Evolutionary conservation across 768 basidiomycete genomes (phyloP).

Genomic region (Leccinum longicurvipes): DNA sequence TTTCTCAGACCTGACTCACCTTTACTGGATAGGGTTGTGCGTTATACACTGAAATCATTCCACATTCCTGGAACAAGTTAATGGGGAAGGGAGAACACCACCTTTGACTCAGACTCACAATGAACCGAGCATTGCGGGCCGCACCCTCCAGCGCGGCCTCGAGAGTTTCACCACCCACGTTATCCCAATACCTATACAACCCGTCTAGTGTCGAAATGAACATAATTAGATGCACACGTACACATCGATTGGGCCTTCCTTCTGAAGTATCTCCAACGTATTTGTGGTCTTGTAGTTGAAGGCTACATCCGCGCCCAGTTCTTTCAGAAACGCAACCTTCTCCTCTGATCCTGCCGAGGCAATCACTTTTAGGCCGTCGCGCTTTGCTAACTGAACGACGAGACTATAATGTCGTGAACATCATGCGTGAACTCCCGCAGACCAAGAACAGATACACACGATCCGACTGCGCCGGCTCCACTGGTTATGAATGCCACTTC

Average conservation of each 20-base stretch:
- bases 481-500: slow-evolving; percentile 47
- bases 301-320: slow-evolving; percentile 59
- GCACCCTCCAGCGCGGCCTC: slow-evolving; percentile 52
- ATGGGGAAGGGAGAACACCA: not conserved
- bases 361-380: slow-evolving; percentile 59
- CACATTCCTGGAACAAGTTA: slow-evolving; percentile 30
- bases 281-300: slow-evolving; percentile 71
- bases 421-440: slow-evolving; percentile 3
- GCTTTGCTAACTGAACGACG: slow-evolving; percentile 49
- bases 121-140: slow-evolving; percentile 44
- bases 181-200: slow-evolving; percentile 13
- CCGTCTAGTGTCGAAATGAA: not conserved
- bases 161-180: slow-evolving; percentile 36
- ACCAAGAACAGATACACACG: slow-evolving; percentile 36
- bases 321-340: slow-evolving; percentile 60
- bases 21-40: slow-evolving; percentile 5
- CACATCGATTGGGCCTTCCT: slow-evolving; percentile 57
- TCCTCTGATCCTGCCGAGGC: slow-evolving; percentile 68
- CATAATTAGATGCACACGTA: slow-evolving; percentile 18
- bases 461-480: slow-evolving; percentile 52
- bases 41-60: slow-evolving; percentile 20
- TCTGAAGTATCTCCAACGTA: slow-evolving; percentile 47
- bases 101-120: slow-evolving; percentile 25
- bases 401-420: slow-evolving; percentile 26
- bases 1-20: slow-evolving; percentile 1